Evolutionary conservation across 2,329 filamentous ascomycete species (phyloP), one percentile per base, ranked within the genome.

Genomic region (Anthostomella pinea): DNA sequence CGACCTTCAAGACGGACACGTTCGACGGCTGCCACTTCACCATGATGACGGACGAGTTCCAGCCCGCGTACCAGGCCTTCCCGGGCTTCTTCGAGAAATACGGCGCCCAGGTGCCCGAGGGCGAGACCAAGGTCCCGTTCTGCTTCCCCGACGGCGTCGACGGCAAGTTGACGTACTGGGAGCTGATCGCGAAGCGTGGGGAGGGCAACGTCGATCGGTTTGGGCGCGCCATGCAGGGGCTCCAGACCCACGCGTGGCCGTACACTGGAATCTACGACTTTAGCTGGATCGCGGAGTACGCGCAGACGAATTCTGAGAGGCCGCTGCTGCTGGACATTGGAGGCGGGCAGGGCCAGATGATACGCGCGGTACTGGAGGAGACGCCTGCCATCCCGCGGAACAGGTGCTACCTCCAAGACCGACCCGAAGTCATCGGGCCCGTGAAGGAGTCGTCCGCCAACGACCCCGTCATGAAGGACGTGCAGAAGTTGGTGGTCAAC

Each of bases 261-360:
- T 54, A 37, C 5, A 49, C 50, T 1, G 56, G 56, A 3, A 47
- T 54, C 11, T 59, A 58, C 38, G 49, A 55, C 30, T 52, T 58
- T 35, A 16, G 23, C 6, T 45, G 43, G 42, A 46, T 58, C 6
- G 33, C 52, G 30, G 32, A 45, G 9, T 40, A 42, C 5, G 41
- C 29, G 11, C 20, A 18, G 16, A 22, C 9, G 14, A 33, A 34
- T 21, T 17, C 32, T 16, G 46, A 37, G 8, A 40, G 36, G 17
- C 45, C 37, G 25, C 36, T 56, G 9, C 57, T 61, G 37, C 52
- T 62, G 9, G 60, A 63, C 35, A 42, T 62, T 6, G 59, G 59
- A 9, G 59, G 55, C 3, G 55, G 58, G 3, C 48, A 46, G 11
- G 60, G 59, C 8, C 48, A 59, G 30, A 47, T 51, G 11, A 34